Conservation (phyloP, 2,329 filamentous ascomycete genomes). For the Knoxdaviesia capensis region DNA sequence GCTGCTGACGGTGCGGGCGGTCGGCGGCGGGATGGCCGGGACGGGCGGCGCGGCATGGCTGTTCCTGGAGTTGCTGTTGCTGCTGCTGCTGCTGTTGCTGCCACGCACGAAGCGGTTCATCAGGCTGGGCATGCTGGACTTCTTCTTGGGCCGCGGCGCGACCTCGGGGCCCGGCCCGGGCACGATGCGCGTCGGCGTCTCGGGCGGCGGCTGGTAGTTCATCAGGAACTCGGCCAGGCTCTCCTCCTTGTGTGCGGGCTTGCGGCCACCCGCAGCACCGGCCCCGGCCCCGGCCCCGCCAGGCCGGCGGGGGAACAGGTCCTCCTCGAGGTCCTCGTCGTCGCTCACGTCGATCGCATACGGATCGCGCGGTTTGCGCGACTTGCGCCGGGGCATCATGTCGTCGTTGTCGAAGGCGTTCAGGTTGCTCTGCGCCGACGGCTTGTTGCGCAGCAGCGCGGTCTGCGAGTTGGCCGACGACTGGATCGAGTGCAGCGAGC, state of each 20-base stretch:
- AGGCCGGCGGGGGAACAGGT: no score
- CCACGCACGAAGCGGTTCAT: slow-evolving; percentile 36
- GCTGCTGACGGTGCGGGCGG: slow-evolving; percentile 17
- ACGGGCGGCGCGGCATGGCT: slow-evolving; percentile 9
- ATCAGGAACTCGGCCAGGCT: slow-evolving; percentile 55
- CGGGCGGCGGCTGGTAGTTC: slow-evolving; percentile 44
- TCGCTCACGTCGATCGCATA: slow-evolving; percentile 81
- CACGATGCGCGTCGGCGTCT: slow-evolving; percentile 12
- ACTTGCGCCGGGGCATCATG: slow-evolving; percentile 50
- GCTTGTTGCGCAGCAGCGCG: slow-evolving; percentile 34
- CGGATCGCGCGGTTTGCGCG: slow-evolving; percentile 62
- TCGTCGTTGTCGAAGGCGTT: slow-evolving; percentile 24
- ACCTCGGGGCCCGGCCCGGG: slow-evolving; percentile 12
- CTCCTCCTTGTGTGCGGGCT: slow-evolving; percentile 33
- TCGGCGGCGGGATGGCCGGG: slow-evolving; percentile 9
- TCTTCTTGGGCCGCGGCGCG: slow-evolving; percentile 33
- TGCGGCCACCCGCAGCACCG: slow-evolving; percentile 9
- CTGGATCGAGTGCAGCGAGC: slow-evolving; percentile 33
- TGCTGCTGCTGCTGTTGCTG: slow-evolving; percentile 16
- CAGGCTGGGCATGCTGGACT: slow-evolving; percentile 39
- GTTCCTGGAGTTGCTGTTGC: slow-evolving; percentile 10
- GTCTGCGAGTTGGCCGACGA: slow-evolving; percentile 60
- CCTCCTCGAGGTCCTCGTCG: slow-evolving; percentile 37
- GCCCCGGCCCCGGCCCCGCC: no score
- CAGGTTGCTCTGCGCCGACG: slow-evolving; percentile 11